Evolutionary conservation across 176 grass and related monocot genomes (phyloP).

Genomic region (Eragrostis curvula): DNA sequence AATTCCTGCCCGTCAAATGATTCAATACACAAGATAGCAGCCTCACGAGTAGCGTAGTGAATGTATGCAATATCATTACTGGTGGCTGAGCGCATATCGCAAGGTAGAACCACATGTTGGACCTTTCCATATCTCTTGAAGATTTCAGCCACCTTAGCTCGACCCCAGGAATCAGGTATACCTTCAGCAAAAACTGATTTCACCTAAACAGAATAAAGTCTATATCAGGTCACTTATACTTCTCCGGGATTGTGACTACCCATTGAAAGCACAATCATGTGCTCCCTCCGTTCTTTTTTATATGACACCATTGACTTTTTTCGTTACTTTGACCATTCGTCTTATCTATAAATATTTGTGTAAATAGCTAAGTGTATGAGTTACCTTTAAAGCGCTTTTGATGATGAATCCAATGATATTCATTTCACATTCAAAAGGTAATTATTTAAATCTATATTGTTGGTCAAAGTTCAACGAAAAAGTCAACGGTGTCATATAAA

Average conservation of each 20-base stretch:
- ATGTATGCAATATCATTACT: constrained; percentile 73
- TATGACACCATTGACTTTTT: too few species aligned
- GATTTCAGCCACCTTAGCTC: constrained; percentile 54
- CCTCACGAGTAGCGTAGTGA: constrained; percentile 66
- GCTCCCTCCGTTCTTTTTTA: too few species aligned
- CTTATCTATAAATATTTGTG: too few species aligned
- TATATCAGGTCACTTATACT: constrained; percentile 2
- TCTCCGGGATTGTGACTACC: neutral
- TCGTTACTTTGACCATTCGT: too few species aligned
- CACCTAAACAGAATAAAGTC: constrained; percentile 60
- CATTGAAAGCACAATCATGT: neutral
- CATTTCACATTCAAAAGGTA: too few species aligned
- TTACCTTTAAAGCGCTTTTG: too few species aligned
- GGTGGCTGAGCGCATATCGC: constrained; percentile 55
- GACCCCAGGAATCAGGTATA: constrained; percentile 63
- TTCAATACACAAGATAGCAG: constrained; percentile 69
- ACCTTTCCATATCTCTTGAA: constrained; percentile 73
- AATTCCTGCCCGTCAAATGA: constrained; percentile 57
- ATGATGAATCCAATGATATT: too few species aligned
- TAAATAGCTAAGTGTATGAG: too few species aligned
- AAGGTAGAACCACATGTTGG: constrained; percentile 55
- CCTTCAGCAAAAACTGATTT: constrained; percentile 76
- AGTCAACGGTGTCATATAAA: too few species aligned
- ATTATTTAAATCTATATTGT: too few species aligned
- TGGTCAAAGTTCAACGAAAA: too few species aligned